Conservation (phyloP, 176 grass and related monocot species). For the Chloris gayana region DNA sequence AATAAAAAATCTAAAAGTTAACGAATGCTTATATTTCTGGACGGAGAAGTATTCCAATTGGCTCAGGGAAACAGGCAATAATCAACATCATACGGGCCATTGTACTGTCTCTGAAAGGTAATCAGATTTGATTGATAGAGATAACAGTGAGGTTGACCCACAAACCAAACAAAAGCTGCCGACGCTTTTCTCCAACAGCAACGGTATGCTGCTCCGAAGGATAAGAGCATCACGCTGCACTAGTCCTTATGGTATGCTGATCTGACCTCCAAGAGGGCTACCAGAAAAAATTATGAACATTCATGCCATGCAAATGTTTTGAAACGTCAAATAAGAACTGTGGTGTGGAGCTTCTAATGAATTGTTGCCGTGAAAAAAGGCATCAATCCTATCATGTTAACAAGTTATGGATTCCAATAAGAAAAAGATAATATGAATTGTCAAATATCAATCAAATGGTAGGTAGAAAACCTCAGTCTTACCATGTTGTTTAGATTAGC, state of each 20-base stretch:
- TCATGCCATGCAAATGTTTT: not conserved
- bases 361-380: not conserved
- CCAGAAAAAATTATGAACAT: not conserved
- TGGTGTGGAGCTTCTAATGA: not conserved
- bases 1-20: no score
- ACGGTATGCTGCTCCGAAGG: not conserved
- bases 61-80: not conserved
- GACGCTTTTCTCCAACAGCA: not conserved
- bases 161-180: slow-evolving; percentile 6
- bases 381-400: not conserved
- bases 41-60: no score
- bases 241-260: not conserved
- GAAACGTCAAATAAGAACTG: not conserved
- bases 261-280: not conserved
- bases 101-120: slow-evolving; percentile 21
- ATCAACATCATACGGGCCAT: slow-evolving; percentile 22
- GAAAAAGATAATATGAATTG: not conserved
- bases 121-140: slow-evolving; percentile 23
- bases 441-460: not conserved
- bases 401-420: not conserved
- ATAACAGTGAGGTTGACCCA: slow-evolving; percentile 29
- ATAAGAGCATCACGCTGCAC: not conserved
- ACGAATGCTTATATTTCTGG: no score
- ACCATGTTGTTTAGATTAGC: not conserved
- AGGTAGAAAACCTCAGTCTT: not conserved